phyloP scores from a whole-genome alignment of 2,329 filamentous ascomycete species.

The Aspergillus sp. region DNA sequence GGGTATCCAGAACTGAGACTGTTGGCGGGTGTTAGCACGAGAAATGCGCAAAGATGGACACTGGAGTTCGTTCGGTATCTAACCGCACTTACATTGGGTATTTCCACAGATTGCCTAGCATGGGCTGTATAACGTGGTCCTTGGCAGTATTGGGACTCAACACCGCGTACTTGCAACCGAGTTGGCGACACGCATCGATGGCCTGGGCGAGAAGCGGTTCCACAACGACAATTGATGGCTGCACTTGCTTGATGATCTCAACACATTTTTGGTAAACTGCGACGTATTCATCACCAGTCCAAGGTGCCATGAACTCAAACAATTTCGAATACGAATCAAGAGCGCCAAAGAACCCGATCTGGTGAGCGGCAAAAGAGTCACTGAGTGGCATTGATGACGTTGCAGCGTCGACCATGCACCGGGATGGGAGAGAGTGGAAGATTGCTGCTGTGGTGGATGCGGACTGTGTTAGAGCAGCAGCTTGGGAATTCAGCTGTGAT shows the following conservation, averaged over 20 bases:
- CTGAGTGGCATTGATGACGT: neutral
- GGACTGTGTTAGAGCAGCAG: conserved; percentile 2
- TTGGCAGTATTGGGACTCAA: conserved; percentile 47
- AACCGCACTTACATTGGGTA: conserved; percentile 16
- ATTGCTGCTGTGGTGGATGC: conserved; percentile 4
- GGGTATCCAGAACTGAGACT: conserved; percentile 43
- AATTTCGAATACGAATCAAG: conserved; percentile 15
- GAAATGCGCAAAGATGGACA: neutral
- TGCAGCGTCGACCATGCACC: conserved; percentile 20
- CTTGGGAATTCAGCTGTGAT: conserved; percentile 17
- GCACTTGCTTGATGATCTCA: conserved; percentile 1
- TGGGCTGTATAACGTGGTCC: conserved; percentile 38
- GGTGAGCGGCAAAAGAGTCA: conserved; percentile 31
- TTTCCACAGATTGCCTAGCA: conserved; percentile 30
- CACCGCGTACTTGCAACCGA: conserved; percentile 33
- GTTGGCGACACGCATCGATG: conserved; percentile 39
- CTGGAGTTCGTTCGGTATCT: too few species aligned
- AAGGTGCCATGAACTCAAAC: conserved; percentile 22
- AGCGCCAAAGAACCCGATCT: conserved; percentile 2
- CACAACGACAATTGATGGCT: conserved; percentile 38
- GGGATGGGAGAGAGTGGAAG: conserved; percentile 29
- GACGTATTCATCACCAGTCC: conserved; percentile 38
- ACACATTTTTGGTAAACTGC: conserved; percentile 34
- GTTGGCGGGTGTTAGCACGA: neutral
- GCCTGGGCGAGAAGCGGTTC: conserved; percentile 43